phyloP scores from a whole-genome alignment of 2,329 filamentous ascomycete genomes.

The Fusarium verticillioides region DNA sequence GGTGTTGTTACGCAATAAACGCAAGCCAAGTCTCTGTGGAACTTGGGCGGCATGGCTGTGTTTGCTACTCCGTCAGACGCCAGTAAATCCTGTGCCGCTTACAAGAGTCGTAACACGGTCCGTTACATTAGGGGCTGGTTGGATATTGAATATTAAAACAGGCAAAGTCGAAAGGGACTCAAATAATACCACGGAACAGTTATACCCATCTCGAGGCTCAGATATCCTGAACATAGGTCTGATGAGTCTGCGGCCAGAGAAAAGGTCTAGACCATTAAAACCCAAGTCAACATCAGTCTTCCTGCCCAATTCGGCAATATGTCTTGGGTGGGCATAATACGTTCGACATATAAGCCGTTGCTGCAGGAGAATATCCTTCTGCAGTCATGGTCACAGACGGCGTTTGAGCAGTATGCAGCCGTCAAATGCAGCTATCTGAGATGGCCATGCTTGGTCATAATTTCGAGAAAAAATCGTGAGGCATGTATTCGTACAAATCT shows the following conservation, averaged over 20 bases:
- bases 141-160: not conserved
- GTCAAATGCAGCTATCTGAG: conserved; percentile 4
- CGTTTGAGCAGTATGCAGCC: conserved; percentile 20
- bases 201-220: not conserved
- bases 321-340: conserved; percentile 24
- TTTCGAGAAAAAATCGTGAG: not conserved
- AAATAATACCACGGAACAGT: not conserved
- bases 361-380: conserved; percentile 35
- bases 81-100: conserved; percentile 8
- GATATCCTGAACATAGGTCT: conserved; percentile 12
- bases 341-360: conserved; percentile 35
- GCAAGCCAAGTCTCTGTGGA: conserved; percentile 33
- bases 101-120: conserved; percentile 9
- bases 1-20: conserved; percentile 32
- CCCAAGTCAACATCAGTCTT: conserved; percentile 35
- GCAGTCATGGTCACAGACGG: conserved; percentile 36
- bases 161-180: not conserved
- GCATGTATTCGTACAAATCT: not conserved
- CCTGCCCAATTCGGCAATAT: conserved; percentile 34
- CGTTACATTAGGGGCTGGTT: not conserved
- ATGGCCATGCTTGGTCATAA: not conserved
- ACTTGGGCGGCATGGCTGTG: conserved; percentile 33
- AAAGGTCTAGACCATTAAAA: conserved; percentile 38
- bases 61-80: conserved; percentile 23
- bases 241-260: not conserved